A percentile compares a stretch with the other conserved stretches of the same genome.
These are phyloP conservation scores for Tetradesmus obliquus DNA, from an alignment of 139 green algal species.

Conservation along the genomic window DNA sequence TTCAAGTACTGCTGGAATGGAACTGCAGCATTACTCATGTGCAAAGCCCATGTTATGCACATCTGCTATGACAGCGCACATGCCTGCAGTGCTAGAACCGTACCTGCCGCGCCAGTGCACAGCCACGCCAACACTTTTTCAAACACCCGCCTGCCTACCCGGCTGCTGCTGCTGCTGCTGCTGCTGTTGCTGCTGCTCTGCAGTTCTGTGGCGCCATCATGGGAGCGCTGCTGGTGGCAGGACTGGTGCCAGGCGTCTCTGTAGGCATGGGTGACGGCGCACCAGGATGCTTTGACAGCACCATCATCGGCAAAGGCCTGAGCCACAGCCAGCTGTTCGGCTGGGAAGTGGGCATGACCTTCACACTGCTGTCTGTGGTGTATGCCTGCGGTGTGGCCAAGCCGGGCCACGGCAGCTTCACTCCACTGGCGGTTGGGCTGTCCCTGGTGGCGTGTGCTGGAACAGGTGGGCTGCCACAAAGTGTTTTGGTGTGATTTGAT, in stretches of 20 bases:
- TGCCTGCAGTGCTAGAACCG: too few relatives aligned
- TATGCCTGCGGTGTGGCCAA: constrained; percentile 53
- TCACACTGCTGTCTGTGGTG: constrained; percentile 49
- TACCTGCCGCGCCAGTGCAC: too few relatives aligned
- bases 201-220: constrained; percentile 47
- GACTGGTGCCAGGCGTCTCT: constrained; percentile 1
- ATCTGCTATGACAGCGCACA: too few relatives aligned
- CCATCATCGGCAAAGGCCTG: not conserved
- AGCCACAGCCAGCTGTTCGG: constrained; percentile 48
- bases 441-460: constrained; percentile 42
- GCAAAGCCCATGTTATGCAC: too few relatives aligned
- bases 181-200: not conserved
- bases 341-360: constrained; percentile 54
- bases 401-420: constrained; percentile 49
- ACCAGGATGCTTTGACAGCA: constrained; percentile 46
- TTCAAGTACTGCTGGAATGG: too few relatives aligned
- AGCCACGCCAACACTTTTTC: too few relatives aligned
- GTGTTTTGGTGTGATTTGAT: too few relatives aligned
- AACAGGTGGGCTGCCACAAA: constrained; percentile 6
- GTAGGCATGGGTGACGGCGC: constrained; percentile 43
- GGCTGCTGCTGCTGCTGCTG: not conserved
- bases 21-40: too few relatives aligned
- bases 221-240: constrained; percentile 41
- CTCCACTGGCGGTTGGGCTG: constrained; percentile 47
- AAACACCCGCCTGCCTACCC: not conserved